These are phyloP conservation scores for Aleurites moluccanus DNA, from an alignment of 441 rosid genomes.

Conservation along the genomic window DNA sequence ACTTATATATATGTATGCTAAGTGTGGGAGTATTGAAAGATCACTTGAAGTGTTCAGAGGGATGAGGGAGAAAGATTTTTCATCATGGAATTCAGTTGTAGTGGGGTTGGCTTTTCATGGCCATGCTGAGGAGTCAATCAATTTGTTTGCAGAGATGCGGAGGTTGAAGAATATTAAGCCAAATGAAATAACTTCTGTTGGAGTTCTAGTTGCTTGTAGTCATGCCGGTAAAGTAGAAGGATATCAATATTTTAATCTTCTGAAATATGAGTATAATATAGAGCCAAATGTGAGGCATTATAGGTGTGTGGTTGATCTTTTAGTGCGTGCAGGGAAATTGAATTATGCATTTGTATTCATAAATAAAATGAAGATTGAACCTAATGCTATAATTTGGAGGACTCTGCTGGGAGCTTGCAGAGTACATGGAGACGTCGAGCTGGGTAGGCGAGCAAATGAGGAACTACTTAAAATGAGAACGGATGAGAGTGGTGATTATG, in stretches of 20 bases:
- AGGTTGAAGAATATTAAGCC: constrained; percentile 44
- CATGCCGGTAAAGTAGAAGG: constrained; percentile 61
- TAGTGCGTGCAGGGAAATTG: constrained; percentile 56
- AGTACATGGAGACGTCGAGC: constrained; percentile 50
- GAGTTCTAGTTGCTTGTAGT: constrained; percentile 75
- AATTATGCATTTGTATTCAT: constrained; percentile 51
- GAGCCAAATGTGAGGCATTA: constrained; percentile 53
- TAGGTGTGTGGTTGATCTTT: constrained; percentile 58
- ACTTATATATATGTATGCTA: constrained; percentile 76
- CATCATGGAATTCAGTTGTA: constrained; percentile 82
- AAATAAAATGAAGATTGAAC: constrained; percentile 49
- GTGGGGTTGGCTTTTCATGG: constrained; percentile 79
- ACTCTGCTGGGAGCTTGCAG: constrained; percentile 56
- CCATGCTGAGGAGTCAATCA: constrained; percentile 48
- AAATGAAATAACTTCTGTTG: constrained; percentile 67
- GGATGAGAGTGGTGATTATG: constrained; percentile 48
- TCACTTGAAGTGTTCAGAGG: constrained; percentile 56
- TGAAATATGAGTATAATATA: constrained; percentile 41
- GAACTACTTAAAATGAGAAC: constrained; percentile 41
- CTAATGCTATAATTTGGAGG: constrained; percentile 62
- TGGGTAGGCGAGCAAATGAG: constrained; percentile 48
- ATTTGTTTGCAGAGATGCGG: constrained; percentile 50
- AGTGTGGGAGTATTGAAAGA: constrained; percentile 63
- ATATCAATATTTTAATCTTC: constrained; percentile 48
- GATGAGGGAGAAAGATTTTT: constrained; percentile 46